phyloP scores from a whole-genome alignment of 108 stramenopile genomes.

The Fragilaria radians region DNA sequence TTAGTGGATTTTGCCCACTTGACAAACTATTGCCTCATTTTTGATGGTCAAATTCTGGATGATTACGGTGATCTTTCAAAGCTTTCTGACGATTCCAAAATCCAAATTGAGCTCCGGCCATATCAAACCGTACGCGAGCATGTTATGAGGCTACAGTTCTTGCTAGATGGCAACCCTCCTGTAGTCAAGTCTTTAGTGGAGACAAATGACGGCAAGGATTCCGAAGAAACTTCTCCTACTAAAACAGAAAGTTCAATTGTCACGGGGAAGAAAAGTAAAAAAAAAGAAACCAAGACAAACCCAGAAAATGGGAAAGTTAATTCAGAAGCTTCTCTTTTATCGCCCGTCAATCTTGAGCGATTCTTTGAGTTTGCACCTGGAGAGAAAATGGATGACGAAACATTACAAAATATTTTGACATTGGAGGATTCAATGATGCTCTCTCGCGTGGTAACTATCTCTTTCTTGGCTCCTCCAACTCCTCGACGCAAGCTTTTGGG shows the following conservation, averaged over 20 bases:
- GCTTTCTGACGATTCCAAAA: slow-evolving; percentile 35
- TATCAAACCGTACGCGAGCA: slow-evolving; percentile 72
- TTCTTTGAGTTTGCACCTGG: not conserved
- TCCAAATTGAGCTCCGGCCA: slow-evolving; percentile 71
- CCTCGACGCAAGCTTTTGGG: slow-evolving; percentile 72
- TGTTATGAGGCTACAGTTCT: slow-evolving; percentile 36
- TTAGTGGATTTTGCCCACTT: slow-evolving; percentile 64
- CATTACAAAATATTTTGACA: slow-evolving; percentile 55
- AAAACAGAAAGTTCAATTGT: not conserved
- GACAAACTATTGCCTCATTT: slow-evolving; percentile 70
- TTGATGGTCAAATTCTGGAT: slow-evolving; percentile 34
- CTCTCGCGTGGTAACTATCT: slow-evolving; percentile 53
- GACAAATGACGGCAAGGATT: slow-evolving; percentile 1
- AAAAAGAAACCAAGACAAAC: slow-evolving; percentile 33
- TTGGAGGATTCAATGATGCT: slow-evolving; percentile 27
- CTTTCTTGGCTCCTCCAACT: slow-evolving; percentile 85
- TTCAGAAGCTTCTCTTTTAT: not conserved
- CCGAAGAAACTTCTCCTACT: not conserved
- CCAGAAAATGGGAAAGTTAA: slow-evolving; percentile 14
- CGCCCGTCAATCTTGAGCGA: not conserved
- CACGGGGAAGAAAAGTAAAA: slow-evolving; percentile 31
- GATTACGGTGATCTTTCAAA: slow-evolving; percentile 71
- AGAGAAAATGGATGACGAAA: slow-evolving; percentile 20
- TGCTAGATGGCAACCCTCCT: slow-evolving; percentile 76
- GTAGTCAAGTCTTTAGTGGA: slow-evolving; percentile 17